Percentiles rank a stretch among this genome's conserved stretches.
phyloP scores from a whole-genome alignment of 441 rosid genomes.

The Populus hybrid region DNA sequence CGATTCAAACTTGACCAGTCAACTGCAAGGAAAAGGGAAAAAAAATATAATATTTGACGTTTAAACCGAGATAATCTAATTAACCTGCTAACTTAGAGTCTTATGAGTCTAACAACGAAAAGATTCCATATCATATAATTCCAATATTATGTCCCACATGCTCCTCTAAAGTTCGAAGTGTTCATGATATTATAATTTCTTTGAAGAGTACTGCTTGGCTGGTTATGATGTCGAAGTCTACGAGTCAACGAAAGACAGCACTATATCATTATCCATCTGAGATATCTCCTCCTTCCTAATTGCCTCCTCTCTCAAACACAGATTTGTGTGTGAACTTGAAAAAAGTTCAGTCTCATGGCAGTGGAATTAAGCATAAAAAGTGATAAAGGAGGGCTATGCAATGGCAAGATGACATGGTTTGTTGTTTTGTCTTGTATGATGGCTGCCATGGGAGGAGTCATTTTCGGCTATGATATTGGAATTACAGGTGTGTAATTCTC shows the following conservation, averaged over 20 bases:
- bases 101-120: not conserved
- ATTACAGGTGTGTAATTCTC: slow-evolving; percentile 40
- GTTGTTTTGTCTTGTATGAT: slow-evolving; percentile 65
- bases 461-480: slow-evolving; percentile 81
- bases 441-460: slow-evolving; percentile 83
- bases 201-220: not conserved
- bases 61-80: too few relatives aligned
- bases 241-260: not conserved
- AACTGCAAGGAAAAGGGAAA: too few relatives aligned
- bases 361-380: slow-evolving; percentile 24
- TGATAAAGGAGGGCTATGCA: slow-evolving; percentile 22
- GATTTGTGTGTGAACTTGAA: not conserved
- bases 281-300: too few relatives aligned
- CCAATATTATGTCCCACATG: not conserved
- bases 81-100: not conserved
- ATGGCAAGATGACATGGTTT: slow-evolving; percentile 48
- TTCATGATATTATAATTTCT: not conserved
- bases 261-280: not conserved
- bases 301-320: not conserved
- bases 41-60: too few relatives aligned
- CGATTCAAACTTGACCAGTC: too few relatives aligned
- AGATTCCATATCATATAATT: not conserved
- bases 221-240: not conserved
- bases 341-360: slow-evolving; percentile 32
- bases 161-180: not conserved